Base-by-base conservation (phyloP, 2,329 filamentous ascomycete species). In the Stagonosporopsis rhizophila region DNA sequence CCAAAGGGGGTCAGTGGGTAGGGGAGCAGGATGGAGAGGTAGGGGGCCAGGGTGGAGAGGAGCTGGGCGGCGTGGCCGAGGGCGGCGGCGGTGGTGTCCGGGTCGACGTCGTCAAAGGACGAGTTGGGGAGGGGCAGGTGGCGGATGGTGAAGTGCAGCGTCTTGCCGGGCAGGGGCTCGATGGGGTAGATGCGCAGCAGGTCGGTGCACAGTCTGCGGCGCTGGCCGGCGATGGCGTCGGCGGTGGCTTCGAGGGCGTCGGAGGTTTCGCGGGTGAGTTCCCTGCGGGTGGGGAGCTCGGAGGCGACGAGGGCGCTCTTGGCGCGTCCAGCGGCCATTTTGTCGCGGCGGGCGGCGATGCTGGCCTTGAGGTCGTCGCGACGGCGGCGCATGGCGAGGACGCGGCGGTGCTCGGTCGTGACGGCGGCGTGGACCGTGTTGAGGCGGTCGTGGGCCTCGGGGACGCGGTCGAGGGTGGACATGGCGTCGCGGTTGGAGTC, bases 161-260 rank as follows among this genome's bases (percentile, higher is more conserved):
- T 84, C 61, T 83, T 82, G 52, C 81, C 79, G 0, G 66, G 77
- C 6, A 87, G 75, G 2, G 92, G 89, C 8, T 87, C 85, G 56
- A 99, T 96, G 4, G 89, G 87, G 71, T 93, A 97, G 53, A 97
- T 90, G 23, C 81, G 79, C 12, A 87, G 80, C 0, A 99, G 81
- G 62, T 96, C 92, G 63, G 95, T 88, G 73, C 92, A 93, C 52
- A 98, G 91, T 32, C 95, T 89, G 14, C 93, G 87, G 20, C 93
- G 86, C 75, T 98, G 95, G n/a, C 90, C 91, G 55, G 84, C 86
- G n/a, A 92, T 89, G 19, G 87, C 85, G 46, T 89, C 86, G 38
- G 82, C 81, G 0, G 85, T 87, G 44, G 82, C 76, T 4, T 81
- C 79, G 0, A 89, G 75, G 1, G 88, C 78, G 5, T 79, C 75